phyloP scores from a whole-genome alignment of 1,284 basidiomycete genomes.

The Rhodofomes roseus region DNA sequence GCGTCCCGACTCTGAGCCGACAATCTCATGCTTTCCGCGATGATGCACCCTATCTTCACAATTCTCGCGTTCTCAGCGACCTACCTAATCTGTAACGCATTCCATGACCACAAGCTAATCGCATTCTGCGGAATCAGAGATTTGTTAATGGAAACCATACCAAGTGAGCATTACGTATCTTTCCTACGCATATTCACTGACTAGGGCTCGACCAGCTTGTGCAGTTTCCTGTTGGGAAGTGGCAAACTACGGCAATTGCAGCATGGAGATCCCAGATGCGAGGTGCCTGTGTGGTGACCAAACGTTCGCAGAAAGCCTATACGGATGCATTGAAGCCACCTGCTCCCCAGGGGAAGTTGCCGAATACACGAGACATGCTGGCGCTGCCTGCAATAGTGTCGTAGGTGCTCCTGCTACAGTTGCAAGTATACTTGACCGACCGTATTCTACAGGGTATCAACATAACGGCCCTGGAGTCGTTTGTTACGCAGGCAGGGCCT shows the following conservation, averaged over 20 bases:
- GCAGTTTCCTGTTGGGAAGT: background rate
- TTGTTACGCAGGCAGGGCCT: background rate
- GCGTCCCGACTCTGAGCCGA: background rate
- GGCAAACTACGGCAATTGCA: conserved; percentile 2
- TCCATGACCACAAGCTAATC: background rate
- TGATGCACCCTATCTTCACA: background rate
- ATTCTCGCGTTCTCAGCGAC: background rate
- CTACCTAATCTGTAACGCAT: background rate
- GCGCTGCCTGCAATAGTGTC: background rate
- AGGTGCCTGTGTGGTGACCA: background rate
- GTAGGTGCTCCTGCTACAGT: background rate
- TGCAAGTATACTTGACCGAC: background rate
- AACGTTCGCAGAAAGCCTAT: background rate
- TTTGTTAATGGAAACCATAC: background rate
- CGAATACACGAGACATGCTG: background rate
- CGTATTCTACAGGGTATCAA: background rate
- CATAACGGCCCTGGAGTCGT: background rate
- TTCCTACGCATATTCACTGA: background rate
- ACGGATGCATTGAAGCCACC: background rate
- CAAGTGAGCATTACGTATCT: background rate
- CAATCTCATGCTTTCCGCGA: background rate
- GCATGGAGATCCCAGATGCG: background rate
- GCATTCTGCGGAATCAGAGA: background rate
- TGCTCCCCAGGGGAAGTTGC: background rate
- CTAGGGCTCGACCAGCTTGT: background rate